A percentile compares a stretch with the other conserved stretches of the same genome.
Evolutionary conservation across 2,329 filamentous ascomycete genomes (phyloP).

Genomic region (Cytospora schulzeri): DNA sequence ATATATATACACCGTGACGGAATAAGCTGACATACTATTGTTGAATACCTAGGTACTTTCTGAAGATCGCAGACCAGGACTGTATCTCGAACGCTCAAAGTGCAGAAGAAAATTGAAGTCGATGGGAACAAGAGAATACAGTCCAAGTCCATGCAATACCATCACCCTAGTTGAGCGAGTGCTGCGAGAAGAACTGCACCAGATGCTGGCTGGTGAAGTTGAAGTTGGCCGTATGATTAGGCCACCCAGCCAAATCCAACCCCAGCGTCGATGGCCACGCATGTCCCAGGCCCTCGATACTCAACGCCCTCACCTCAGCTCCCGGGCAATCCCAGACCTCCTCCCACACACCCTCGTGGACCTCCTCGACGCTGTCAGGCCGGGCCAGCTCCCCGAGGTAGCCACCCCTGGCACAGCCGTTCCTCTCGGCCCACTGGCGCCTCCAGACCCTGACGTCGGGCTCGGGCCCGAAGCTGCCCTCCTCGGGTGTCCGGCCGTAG

Average conservation of each 20-base stretch:
- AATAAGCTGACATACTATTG: too few species aligned
- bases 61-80: background rate
- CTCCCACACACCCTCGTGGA: slow-evolving; percentile 29
- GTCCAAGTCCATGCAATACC: too few species aligned
- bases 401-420: slow-evolving; percentile 23
- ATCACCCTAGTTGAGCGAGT: slow-evolving; percentile 17
- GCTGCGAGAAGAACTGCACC: slow-evolving; percentile 30
- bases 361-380: slow-evolving; percentile 25
- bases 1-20: too few species aligned
- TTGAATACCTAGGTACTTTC: too few species aligned
- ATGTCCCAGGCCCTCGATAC: slow-evolving; percentile 29
- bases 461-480: slow-evolving; percentile 26
- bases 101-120: too few species aligned
- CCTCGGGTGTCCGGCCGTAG: slow-evolving; percentile 25
- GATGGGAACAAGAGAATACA: too few species aligned
- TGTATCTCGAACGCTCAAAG: background rate
- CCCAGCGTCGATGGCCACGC: slow-evolving; percentile 30
- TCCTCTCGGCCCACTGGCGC: slow-evolving; percentile 30
- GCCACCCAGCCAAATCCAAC: slow-evolving; percentile 25
- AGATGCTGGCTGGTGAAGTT: slow-evolving; percentile 30
- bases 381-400: slow-evolving; percentile 26
- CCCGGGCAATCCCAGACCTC: slow-evolving; percentile 29
- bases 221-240: slow-evolving; percentile 30
- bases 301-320: slow-evolving; percentile 29
- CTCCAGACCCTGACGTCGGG: slow-evolving; percentile 30